Percentiles rank a stretch among this genome's conserved stretches.
Conservation (phyloP, 257 asterid genomes). For the Petunia axillaris region DNA sequence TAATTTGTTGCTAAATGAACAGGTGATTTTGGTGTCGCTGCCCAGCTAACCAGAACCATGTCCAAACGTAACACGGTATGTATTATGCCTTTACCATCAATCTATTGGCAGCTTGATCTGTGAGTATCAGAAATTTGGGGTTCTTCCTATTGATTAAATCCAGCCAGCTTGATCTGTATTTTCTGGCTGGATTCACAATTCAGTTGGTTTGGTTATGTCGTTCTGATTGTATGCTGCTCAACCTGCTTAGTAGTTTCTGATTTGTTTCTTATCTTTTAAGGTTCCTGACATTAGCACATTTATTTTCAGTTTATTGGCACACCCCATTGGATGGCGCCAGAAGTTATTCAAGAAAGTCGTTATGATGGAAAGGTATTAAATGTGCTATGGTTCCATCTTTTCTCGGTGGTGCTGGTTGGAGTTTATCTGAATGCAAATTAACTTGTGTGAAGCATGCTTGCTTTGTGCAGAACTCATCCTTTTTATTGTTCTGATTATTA, state of each 20-base stretch:
- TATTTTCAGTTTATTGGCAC: slow-evolving; percentile 91
- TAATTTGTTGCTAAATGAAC: slow-evolving; percentile 32
- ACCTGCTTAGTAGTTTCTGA: slow-evolving; percentile 17
- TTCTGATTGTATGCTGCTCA: not conserved
- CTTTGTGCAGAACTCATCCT: slow-evolving; percentile 17
- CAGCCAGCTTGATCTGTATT: not conserved
- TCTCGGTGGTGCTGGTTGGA: slow-evolving; percentile 14
- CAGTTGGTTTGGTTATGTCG: no score
- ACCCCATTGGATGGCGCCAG: slow-evolving; percentile 99
- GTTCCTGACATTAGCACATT: slow-evolving; percentile 26
- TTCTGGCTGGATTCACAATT: slow-evolving; percentile 15
- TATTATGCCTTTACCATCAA: slow-evolving; percentile 3
- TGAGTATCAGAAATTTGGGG: not conserved
- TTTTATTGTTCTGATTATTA: slow-evolving; percentile 11
- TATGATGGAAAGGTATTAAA: slow-evolving; percentile 89
- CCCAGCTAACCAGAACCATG: slow-evolving; percentile 98
- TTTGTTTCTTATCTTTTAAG: slow-evolving; percentile 20
- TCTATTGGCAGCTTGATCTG: not conserved
- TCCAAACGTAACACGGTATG: slow-evolving; percentile 97
- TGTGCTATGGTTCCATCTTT: slow-evolving; percentile 9
- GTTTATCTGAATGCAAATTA: slow-evolving; percentile 25
- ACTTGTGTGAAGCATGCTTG: not conserved
- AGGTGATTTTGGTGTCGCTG: slow-evolving; percentile 99
- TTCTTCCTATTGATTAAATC: not conserved
- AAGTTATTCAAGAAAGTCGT: slow-evolving; percentile 99